phyloP scores from a whole-genome alignment of 1,284 basidiomycete genomes.

The Takashimella tepidaria region DNA sequence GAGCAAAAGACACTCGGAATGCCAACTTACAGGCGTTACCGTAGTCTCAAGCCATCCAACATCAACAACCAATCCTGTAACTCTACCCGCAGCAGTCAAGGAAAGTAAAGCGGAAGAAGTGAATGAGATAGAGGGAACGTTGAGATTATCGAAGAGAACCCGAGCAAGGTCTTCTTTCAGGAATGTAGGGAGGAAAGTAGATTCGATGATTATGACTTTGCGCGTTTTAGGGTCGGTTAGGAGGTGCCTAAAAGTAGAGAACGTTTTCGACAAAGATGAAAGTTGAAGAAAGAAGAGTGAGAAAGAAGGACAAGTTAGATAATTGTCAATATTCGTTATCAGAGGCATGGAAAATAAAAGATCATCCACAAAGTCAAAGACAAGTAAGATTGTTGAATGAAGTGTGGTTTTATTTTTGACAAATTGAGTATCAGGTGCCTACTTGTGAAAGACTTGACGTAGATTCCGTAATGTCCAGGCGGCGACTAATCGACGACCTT shows the following conservation, averaged over 20 bases:
- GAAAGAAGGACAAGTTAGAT: conserved; percentile 12
- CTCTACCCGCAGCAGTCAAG: conserved; percentile 75
- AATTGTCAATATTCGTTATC: conserved; percentile 19
- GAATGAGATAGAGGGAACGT: conserved; percentile 90
- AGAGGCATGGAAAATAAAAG: not conserved
- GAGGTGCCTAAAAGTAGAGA: conserved; percentile 60
- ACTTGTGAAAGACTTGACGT: conserved; percentile 79
- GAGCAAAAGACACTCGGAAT: not conserved
- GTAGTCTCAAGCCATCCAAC: conserved; percentile 86
- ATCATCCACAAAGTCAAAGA: not conserved
- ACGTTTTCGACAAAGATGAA: no score
- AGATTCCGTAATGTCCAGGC: conserved; percentile 63
- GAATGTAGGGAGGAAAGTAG: conserved; percentile 74
- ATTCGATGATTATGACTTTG: conserved; percentile 87
- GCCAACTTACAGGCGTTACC: conserved; percentile 68
- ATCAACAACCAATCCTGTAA: conserved; percentile 89
- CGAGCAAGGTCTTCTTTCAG: conserved; percentile 84
- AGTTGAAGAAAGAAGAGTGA: no score
- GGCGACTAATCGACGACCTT: conserved; percentile 66
- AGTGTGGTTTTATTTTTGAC: no score
- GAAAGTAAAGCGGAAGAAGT: conserved; percentile 78
- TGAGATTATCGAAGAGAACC: conserved; percentile 82
- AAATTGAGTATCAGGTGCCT: conserved; percentile 46
- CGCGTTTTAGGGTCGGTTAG: conserved; percentile 88
- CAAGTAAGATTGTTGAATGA: no score